A percentile compares a stretch with the other conserved stretches of the same genome.
These are phyloP conservation scores for Turnera subulata DNA, from an alignment of 345 rosid genomes.

Conservation along the genomic window DNA sequence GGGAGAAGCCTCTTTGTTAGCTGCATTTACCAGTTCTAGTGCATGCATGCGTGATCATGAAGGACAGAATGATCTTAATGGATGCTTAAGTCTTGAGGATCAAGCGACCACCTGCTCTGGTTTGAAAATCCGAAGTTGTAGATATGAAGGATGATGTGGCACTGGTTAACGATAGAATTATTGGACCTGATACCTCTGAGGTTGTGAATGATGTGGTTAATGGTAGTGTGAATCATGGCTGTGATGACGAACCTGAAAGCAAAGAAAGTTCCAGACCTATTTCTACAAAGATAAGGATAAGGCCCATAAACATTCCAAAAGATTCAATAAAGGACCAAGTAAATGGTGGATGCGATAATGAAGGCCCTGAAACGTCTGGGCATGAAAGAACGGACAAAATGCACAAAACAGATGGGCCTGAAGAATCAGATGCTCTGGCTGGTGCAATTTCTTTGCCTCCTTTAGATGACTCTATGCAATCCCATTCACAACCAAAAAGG, in stretches of 20 bases:
- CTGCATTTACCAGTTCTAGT: slow-evolving; percentile 28
- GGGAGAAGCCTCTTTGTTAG: slow-evolving; percentile 41
- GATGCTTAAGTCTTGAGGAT: slow-evolving; percentile 29
- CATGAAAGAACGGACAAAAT: slow-evolving; percentile 23
- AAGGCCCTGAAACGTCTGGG: slow-evolving; percentile 28
- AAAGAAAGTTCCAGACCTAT: slow-evolving; percentile 36
- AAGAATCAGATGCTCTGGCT: slow-evolving; percentile 32
- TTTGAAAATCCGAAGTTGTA: slow-evolving; percentile 14
- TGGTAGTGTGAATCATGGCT: slow-evolving; percentile 29
- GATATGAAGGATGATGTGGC: slow-evolving; percentile 21
- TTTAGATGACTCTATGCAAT: slow-evolving; percentile 29
- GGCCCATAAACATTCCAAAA: slow-evolving; percentile 32
- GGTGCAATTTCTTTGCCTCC: slow-evolving; percentile 26
- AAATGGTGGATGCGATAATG: slow-evolving; percentile 31
- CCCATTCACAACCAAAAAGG: slow-evolving; percentile 44
- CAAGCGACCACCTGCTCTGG: slow-evolving; percentile 19
- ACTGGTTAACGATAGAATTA: slow-evolving; percentile 15
- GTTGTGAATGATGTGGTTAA: slow-evolving; percentile 30
- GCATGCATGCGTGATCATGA: slow-evolving; percentile 18
- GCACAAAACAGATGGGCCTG: slow-evolving; percentile 28
- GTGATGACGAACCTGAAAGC: slow-evolving; percentile 28
- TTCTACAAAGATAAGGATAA: slow-evolving; percentile 45
- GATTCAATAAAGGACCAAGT: slow-evolving; percentile 30
- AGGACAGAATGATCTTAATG: slow-evolving; percentile 28
- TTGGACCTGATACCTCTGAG: slow-evolving; percentile 21